These are phyloP conservation scores for Cyberlindnera mycetangii DNA, from an alignment of 805 yeast genomes.

Conservation along the genomic window DNA sequence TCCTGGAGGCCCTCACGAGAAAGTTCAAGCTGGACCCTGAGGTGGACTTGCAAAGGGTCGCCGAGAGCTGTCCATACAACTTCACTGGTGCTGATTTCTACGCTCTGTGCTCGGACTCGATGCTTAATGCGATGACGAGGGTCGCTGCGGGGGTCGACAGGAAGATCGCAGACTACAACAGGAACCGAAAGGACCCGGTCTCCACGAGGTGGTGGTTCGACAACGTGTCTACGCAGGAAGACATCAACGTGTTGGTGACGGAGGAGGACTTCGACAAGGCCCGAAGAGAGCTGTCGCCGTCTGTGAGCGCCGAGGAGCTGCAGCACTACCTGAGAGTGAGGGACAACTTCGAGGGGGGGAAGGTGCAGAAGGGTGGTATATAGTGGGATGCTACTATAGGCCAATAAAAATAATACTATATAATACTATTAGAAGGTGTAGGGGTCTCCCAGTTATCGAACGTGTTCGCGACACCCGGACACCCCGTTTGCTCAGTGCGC, in stretches of 20 bases:
- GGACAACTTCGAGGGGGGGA: conserved; percentile 73
- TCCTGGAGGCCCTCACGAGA: conserved; percentile 83
- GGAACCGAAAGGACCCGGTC: conserved; percentile 38
- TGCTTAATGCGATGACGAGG: conserved; percentile 94
- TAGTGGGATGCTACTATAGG: no score
- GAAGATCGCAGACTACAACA: conserved; percentile 55
- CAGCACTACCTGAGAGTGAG: conserved; percentile 79
- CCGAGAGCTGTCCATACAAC: conserved; percentile 77
- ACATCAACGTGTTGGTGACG: conserved; percentile 64
- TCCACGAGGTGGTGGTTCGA: conserved; percentile 91
- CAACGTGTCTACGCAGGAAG: conserved; percentile 63
- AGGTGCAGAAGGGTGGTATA: conserved; percentile 8
- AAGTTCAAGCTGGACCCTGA: conserved; percentile 63
- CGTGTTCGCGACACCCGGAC: no score
- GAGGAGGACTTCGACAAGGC: conserved; percentile 80
- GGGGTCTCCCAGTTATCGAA: no score
- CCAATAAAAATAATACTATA: no score
- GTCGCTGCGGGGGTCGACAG: conserved; percentile 73
- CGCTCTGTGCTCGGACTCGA: conserved; percentile 92
- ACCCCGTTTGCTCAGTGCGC: no score
- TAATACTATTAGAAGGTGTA: no score
- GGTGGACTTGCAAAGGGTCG: conserved; percentile 58
- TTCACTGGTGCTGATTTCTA: conserved; percentile 98
- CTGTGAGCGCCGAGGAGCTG: conserved; percentile 85
- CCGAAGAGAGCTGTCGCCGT: conserved; percentile 65